A percentile compares a stretch with the other conserved stretches of the same genome.
phyloP scores from a whole-genome alignment of 192 early-diverging fungal species.

The Coemansia sp. region DNA sequence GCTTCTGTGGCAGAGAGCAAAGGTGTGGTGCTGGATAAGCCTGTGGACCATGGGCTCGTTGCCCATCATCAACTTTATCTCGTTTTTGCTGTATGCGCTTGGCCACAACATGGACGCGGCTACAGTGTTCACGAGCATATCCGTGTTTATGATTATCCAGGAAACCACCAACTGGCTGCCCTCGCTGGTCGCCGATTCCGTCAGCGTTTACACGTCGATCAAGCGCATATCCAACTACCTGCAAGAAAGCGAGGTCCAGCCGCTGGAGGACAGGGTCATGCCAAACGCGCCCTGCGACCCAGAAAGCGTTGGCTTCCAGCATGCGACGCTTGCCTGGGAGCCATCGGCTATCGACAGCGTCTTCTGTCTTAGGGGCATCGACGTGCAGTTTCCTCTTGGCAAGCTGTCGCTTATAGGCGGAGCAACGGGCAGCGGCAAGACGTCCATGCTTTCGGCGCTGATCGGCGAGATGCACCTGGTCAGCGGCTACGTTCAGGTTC shows the following conservation, averaged over 20 bases:
- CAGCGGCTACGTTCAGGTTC: neutral
- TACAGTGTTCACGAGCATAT: conserved; percentile 65
- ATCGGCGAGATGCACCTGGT: conserved; percentile 72
- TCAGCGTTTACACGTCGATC: conserved; percentile 62
- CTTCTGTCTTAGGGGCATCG: neutral
- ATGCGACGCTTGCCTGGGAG: conserved; percentile 35
- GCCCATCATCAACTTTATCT: conserved; percentile 56
- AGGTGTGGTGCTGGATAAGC: conserved; percentile 58
- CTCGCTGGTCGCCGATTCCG: conserved; percentile 49
- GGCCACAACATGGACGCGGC: conserved; percentile 56
- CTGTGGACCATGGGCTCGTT: conserved; percentile 57
- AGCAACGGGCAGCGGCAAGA: conserved; percentile 87
- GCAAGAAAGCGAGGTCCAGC: conserved; percentile 63
- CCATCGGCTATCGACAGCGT: neutral
- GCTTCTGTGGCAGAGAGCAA: conserved; percentile 44
- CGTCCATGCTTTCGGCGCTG: conserved; percentile 72
- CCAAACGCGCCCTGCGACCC: neutral
- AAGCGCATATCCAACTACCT: conserved; percentile 71
- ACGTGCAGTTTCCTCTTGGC: conserved; percentile 16
- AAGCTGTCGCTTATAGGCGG: conserved; percentile 76
- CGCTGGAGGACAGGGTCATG: conserved; percentile 20
- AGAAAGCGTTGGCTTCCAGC: conserved; percentile 49
- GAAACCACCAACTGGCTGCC: conserved; percentile 59
- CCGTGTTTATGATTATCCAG: conserved; percentile 71
- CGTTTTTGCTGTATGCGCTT: conserved; percentile 61